Evolutionary conservation across 495 filamentous ascomycete genomes (phyloP).

Genomic region (Talaromyces ruber): DNA sequence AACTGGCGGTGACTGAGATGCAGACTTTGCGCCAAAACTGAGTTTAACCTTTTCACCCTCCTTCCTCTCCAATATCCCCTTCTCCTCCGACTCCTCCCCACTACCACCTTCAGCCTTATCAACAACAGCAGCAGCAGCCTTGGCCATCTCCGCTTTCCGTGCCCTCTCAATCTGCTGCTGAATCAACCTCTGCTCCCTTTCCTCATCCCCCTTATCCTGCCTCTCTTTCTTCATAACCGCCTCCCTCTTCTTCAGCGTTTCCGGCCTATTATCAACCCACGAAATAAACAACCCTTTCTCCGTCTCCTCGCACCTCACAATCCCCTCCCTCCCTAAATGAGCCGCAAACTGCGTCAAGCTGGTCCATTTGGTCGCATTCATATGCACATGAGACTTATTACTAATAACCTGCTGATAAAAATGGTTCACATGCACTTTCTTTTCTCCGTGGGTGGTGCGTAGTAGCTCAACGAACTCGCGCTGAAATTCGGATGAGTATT

Average conservation of each 20-base stretch:
- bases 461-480: conserved; percentile 70
- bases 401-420: conserved; percentile 78
- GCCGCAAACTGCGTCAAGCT: conserved; percentile 83
- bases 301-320: conserved; percentile 80
- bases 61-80: conserved; percentile 49
- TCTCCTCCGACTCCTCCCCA: conserved; percentile 36
- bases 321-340: conserved; percentile 69
- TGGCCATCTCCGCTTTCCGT: conserved; percentile 32
- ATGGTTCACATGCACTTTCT: conserved; percentile 73
- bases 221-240: conserved; percentile 74
- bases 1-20: not conserved
- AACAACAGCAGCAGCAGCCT: conserved; percentile 30
- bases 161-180: conserved; percentile 73
- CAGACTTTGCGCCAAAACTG: conserved; percentile 29
- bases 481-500: conserved; percentile 69
- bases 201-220: conserved; percentile 82
- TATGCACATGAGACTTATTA: conserved; percentile 62
- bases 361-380: conserved; percentile 88
- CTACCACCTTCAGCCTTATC: conserved; percentile 40
- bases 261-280: conserved; percentile 87
- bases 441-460: conserved; percentile 74
- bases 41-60: conserved; percentile 82
- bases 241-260: conserved; percentile 70
- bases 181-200: conserved; percentile 72
- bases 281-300: conserved; percentile 77